These are phyloP conservation scores for Suhomyces faveliae DNA, from an alignment of 805 yeast genomes.

Conservation along the genomic window DNA sequence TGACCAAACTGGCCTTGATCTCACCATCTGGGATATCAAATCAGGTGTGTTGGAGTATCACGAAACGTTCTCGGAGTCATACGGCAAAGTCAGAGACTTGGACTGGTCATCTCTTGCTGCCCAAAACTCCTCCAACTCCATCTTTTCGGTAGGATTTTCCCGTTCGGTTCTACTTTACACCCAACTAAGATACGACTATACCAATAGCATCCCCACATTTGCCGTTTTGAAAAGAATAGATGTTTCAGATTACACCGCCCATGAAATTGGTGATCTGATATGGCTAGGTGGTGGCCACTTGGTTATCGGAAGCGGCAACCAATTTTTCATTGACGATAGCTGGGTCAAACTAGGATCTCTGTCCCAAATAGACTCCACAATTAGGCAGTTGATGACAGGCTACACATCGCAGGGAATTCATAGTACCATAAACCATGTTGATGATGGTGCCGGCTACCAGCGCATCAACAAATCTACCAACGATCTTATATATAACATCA, in stretches of 20 bases:
- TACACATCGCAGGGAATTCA: conserved; percentile 14
- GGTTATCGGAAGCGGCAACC: conserved; percentile 87
- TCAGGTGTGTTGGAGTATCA: conserved; percentile 66
- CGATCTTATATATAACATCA: conserved; percentile 41
- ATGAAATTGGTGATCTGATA: conserved; percentile 81
- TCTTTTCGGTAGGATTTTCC: conserved; percentile 77
- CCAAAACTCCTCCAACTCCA: conserved; percentile 40
- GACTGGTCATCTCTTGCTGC: conserved; percentile 77
- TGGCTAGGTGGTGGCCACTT: conserved; percentile 82
- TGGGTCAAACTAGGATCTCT: conserved; percentile 34
- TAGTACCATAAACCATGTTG: conserved; percentile 3
- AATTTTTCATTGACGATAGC: conserved; percentile 78
- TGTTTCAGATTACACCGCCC: conserved; percentile 68
- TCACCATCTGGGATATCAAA: conserved; percentile 79
- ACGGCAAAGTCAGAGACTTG: conserved; percentile 56
- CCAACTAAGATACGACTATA: conserved; percentile 84
- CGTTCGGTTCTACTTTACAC: conserved; percentile 66
- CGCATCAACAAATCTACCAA: conserved; percentile 10
- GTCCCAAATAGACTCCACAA: conserved; percentile 50
- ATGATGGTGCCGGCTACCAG: conserved; percentile 26
- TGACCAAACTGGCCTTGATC: conserved; percentile 46
- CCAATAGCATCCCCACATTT: conserved; percentile 76
- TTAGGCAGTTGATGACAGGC: conserved; percentile 39
- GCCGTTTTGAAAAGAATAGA: conserved; percentile 72
- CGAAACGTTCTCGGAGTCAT: conserved; percentile 35